Evolutionary conservation across 352 stramenopile genomes (phyloP).

Genomic region (Phytophthora vignae): DNA sequence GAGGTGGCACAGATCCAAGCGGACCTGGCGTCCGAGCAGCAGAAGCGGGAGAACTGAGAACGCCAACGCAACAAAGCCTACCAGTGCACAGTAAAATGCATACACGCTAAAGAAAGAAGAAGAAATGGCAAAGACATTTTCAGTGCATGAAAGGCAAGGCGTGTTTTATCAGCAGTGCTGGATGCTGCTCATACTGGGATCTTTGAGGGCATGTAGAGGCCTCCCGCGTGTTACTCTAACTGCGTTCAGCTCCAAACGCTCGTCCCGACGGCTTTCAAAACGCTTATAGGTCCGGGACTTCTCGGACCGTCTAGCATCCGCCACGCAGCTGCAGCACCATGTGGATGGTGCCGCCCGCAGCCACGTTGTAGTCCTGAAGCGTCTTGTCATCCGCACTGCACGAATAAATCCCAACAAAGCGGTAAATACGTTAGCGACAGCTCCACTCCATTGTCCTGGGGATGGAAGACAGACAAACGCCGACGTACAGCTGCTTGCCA

Average conservation of each 20-base stretch:
- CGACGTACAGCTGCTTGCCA: slow-evolving; percentile 94
- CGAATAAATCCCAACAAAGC: background rate
- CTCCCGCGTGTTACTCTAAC: slow-evolving; percentile 38
- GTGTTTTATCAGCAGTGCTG: slow-evolving; percentile 17
- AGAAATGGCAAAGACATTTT: background rate
- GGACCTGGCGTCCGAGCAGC: slow-evolving; percentile 57
- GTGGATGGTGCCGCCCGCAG: slow-evolving; percentile 97
- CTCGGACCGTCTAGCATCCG: slow-evolving; percentile 59
- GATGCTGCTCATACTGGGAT: slow-evolving; percentile 21
- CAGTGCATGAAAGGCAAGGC: background rate
- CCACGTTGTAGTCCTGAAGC: slow-evolving; percentile 97
- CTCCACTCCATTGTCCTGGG: too few relatives aligned
- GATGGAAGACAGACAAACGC: slow-evolving; percentile 4
- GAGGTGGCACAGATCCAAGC: slow-evolving; percentile 57
- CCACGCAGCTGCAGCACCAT: slow-evolving; percentile 99
- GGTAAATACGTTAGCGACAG: too few relatives aligned
- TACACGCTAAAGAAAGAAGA: background rate
- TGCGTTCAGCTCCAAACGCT: slow-evolving; percentile 7
- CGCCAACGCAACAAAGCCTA: slow-evolving; percentile 30
- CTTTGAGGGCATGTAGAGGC: slow-evolving; percentile 3
- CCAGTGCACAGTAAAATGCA: slow-evolving; percentile 26
- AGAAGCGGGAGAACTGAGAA: slow-evolving; percentile 84
- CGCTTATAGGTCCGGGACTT: background rate
- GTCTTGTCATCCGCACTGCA: slow-evolving; percentile 95
- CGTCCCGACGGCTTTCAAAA: slow-evolving; percentile 11